phyloP scores from a whole-genome alignment of 768 basidiomycete species.

The Xanthoconium stramineum region DNA sequence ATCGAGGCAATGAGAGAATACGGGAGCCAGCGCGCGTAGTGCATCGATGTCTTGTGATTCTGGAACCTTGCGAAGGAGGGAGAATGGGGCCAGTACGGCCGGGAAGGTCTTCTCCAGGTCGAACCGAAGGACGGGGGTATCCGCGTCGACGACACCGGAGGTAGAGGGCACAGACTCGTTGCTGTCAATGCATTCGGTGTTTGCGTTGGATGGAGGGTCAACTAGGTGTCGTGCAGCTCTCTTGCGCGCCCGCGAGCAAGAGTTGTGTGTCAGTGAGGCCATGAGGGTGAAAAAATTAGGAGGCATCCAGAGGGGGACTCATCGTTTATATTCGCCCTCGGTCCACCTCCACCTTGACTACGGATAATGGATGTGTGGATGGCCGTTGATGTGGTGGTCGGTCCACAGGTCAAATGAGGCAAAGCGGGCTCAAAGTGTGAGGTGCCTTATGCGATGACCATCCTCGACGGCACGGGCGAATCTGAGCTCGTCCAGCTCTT shows the following conservation, averaged over 20 bases:
- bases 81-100: slow-evolving; percentile 31
- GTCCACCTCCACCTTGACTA: slow-evolving; percentile 20
- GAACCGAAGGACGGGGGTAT: slow-evolving; percentile 17
- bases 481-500: slow-evolving; percentile 62
- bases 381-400: background rate
- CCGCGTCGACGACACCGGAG: slow-evolving; percentile 8
- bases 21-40: slow-evolving; percentile 25
- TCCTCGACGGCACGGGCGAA: slow-evolving; percentile 52
- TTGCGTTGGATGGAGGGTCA: slow-evolving; percentile 1
- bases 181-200: slow-evolving; percentile 25
- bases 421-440: slow-evolving; percentile 7
- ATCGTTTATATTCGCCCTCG: slow-evolving; percentile 2
- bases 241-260: slow-evolving; percentile 13
- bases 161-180: slow-evolving; percentile 26
- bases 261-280: background rate
- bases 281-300: background rate
- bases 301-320: too few relatives aligned
- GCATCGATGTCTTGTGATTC: slow-evolving; percentile 26
- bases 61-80: slow-evolving; percentile 25
- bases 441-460: slow-evolving; percentile 41
- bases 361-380: slow-evolving; percentile 14
- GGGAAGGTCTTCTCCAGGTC: slow-evolving; percentile 36
- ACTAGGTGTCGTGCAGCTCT: background rate
- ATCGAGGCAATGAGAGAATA: slow-evolving; percentile 24
- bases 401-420: background rate